Base-by-base conservation (phyloP, 495 filamentous ascomycete species). In the Neurospora tetraspora region DNA sequence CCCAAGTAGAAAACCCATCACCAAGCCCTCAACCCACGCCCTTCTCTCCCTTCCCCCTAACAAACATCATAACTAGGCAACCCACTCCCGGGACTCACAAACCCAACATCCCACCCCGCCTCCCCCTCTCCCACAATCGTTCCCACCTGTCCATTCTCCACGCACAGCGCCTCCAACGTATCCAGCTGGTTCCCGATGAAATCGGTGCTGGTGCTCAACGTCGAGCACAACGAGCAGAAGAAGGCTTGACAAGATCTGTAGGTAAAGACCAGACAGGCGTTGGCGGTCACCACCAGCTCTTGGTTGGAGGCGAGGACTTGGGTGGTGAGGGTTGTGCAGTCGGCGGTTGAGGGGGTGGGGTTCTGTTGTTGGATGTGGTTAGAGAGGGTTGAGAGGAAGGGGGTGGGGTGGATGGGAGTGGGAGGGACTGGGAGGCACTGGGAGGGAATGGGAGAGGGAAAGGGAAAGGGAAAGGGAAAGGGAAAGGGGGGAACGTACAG, bases 71-170 rank as follows among this genome's bases (percentile, higher is more conserved):
- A 84, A n/a, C 74, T 73, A 2, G 82, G 82, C 39, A 84, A 71
- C n/a, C 74, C 72, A 12, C 69, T 65, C 2, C 80, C 81, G 1
- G 74, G 68, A 42, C 77, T 77, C 0, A 81, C 73, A 42, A 83
- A 83, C 23, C 82, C 82, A 53, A 80, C 82, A 59, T 84, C 73
- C 82, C 82, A 84, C 74, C 83, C 80, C 78, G 37, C 77, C 71
- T 2, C 45, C 78, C 80, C 78, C 39, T 77, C 71, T 3, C 45
- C 78, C 11, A 84, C 78, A 42, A 84, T 77, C 47, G 82, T 81
- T 42, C 82, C 82, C 20, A 74, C 71, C 73, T 83, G 77, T n/a
- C 81, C 80, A 69, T 75, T 76, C 38, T 75, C 69, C 31, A 83
- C 77, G 68, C 82, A 84, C 27, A 83, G 71, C 16, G 77, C 76